Percentiles rank a stretch among this genome's conserved stretches.
Evolutionary conservation across 176 grass and related monocot genomes (phyloP).

Genomic region (bread wheat (Triticum aestivum)): DNA sequence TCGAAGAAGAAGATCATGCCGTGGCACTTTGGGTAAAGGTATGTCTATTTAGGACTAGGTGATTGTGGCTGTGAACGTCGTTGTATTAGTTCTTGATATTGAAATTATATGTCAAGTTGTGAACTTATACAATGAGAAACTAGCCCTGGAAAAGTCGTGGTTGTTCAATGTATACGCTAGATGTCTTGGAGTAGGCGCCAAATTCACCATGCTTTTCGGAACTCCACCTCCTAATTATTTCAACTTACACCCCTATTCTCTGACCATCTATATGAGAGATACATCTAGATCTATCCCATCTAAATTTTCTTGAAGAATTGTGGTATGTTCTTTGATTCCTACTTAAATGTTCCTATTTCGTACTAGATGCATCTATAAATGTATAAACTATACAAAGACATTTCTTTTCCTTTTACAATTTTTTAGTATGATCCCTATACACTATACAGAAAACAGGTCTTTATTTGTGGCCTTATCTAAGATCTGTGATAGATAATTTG

Average conservation of each 20-base stretch:
- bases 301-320: not conserved
- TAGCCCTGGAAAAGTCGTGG: not conserved
- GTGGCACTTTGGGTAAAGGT: conserved; percentile 97
- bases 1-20: conserved; percentile 59
- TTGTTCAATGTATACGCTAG: not conserved
- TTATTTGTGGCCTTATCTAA: not conserved
- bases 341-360: not conserved
- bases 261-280: not conserved
- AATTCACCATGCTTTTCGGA: not conserved
- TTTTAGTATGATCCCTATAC: not conserved
- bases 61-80: not conserved
- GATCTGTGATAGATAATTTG: not conserved
- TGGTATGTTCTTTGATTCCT: not conserved
- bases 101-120: conserved; percentile 4
- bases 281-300: not conserved
- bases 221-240: not conserved
- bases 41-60: conserved; percentile 21
- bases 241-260: not conserved
- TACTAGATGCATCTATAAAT: not conserved
- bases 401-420: conserved; percentile 8
- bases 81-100: not conserved
- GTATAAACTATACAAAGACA: not conserved
- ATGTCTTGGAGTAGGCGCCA: not conserved
- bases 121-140: not conserved
- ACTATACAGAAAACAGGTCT: not conserved